Evolutionary conservation across 805 yeast species (phyloP).

Genomic region (Candida palmyrensis): DNA sequence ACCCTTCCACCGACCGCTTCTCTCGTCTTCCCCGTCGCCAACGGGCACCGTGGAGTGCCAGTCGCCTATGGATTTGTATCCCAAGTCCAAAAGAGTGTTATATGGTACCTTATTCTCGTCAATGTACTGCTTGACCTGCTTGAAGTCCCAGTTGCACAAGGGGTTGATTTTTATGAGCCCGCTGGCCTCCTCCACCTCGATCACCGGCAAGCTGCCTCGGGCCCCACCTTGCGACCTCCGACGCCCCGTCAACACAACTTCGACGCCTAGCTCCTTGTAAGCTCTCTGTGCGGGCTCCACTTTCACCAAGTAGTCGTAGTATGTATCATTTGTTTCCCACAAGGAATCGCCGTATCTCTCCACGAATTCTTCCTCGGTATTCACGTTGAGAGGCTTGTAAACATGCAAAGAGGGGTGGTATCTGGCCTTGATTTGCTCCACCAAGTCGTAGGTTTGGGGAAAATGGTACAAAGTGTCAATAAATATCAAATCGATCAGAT

Average conservation of each 20-base stretch:
- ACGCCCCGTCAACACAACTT: conserved; percentile 89
- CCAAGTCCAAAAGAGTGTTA: conserved; percentile 76
- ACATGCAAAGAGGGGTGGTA: conserved; percentile 60
- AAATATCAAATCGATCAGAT: conserved; percentile 70
- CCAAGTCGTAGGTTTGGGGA: conserved; percentile 83
- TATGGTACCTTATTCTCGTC: conserved; percentile 73
- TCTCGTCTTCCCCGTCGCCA: conserved; percentile 86
- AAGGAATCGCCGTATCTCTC: conserved; percentile 64
- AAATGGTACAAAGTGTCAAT: conserved; percentile 90
- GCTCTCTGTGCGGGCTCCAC: conserved; percentile 92
- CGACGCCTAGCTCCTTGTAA: conserved; percentile 63
- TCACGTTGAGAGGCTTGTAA: conserved; percentile 58
- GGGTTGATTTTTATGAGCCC: conserved; percentile 87
- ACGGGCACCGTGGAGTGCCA: conserved; percentile 93
- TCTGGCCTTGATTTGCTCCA: conserved; percentile 48
- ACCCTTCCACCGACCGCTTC: conserved; percentile 98
- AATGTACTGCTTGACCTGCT: conserved; percentile 65
- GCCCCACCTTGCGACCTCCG: conserved; percentile 88
- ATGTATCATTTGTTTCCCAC: conserved; percentile 79
- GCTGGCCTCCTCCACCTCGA: conserved; percentile 68
- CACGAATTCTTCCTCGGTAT: conserved; percentile 59
- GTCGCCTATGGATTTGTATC: conserved; percentile 91
- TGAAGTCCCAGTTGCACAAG: conserved; percentile 75
- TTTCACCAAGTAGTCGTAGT: conserved; percentile 81
- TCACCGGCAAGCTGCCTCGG: conserved; percentile 61